phyloP scores from a whole-genome alignment of 2,329 filamentous ascomycete species.

The Pezicula carpinea region DNA sequence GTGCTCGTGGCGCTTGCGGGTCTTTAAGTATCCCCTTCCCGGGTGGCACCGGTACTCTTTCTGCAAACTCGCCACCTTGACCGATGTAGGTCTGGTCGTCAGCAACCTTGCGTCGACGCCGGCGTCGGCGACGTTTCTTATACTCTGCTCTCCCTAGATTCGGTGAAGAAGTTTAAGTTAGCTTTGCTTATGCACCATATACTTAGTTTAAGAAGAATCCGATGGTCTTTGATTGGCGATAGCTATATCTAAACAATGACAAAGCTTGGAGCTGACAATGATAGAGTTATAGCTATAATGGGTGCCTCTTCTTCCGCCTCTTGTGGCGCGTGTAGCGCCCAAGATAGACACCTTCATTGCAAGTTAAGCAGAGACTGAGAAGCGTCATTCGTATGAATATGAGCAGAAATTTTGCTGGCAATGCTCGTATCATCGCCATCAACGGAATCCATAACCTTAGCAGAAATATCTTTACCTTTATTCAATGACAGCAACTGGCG shows the following conservation, averaged over 20 bases:
- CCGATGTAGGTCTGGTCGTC: background rate
- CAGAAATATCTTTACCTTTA: constrained; percentile 19
- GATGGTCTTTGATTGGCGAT: background rate
- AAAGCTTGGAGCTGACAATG: background rate
- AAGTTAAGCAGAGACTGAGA: background rate
- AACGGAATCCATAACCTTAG: background rate
- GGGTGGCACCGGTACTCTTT: background rate
- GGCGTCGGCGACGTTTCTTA: background rate
- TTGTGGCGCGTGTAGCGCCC: background rate
- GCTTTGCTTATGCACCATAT: background rate
- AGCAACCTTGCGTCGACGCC: background rate
- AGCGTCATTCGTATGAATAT: background rate
- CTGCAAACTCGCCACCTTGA: background rate
- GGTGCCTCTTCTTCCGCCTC: too few species aligned
- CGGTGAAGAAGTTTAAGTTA: background rate
- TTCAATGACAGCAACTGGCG: constrained; percentile 39
- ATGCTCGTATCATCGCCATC: background rate
- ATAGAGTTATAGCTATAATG: too few species aligned
- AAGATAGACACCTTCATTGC: background rate
- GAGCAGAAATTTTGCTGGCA: background rate
- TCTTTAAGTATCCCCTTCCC: background rate
- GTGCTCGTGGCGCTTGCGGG: background rate
- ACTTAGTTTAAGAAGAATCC: background rate
- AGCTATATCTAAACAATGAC: background rate
- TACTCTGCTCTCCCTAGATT: background rate